Conservation (phyloP, 2,329 filamentous ascomycete genomes). For the Fusarium coffeatum region DNA sequence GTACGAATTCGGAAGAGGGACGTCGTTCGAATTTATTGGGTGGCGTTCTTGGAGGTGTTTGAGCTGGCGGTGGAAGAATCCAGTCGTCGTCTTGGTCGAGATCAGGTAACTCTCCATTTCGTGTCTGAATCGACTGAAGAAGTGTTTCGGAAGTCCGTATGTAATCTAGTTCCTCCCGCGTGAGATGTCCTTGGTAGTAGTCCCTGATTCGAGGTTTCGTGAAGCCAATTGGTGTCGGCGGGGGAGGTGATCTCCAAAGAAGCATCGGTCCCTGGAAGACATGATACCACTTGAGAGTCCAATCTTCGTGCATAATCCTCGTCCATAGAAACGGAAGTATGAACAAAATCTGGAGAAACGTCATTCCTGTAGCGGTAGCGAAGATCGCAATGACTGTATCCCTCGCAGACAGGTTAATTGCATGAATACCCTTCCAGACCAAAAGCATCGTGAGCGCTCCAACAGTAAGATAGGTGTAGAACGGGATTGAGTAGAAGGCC, state of each 20-base stretch:
- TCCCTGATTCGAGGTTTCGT: constrained; percentile 59
- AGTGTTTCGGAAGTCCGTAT: constrained; percentile 52
- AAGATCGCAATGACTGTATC: constrained; percentile 54
- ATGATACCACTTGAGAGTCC: constrained; percentile 62
- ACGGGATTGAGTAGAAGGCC: constrained; percentile 51
- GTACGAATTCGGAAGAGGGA: constrained; percentile 43
- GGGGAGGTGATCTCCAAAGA: constrained; percentile 53
- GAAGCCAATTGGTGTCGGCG: constrained; percentile 53
- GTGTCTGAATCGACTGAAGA: constrained; percentile 50
- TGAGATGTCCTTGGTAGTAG: constrained; percentile 63
- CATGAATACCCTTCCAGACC: constrained; percentile 56
- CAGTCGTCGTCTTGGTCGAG: constrained; percentile 49
- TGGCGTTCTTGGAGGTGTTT: constrained; percentile 30
- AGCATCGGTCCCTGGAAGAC: constrained; percentile 61
- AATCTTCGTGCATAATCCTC: constrained; percentile 63
- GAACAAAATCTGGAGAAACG: constrained; percentile 58
- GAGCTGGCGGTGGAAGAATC: constrained; percentile 50
- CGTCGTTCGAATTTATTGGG: constrained; percentile 13
- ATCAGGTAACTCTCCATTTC: constrained; percentile 36
- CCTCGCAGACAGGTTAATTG: constrained; percentile 37
- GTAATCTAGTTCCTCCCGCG: constrained; percentile 57
- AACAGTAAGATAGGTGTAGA: constrained; percentile 55
- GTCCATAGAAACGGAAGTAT: constrained; percentile 65
- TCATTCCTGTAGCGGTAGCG: constrained; percentile 56
- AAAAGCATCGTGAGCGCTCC: constrained; percentile 62